Base-by-base conservation (phyloP, 352 stramenopile species). In the Phytophthora quininea region DNA sequence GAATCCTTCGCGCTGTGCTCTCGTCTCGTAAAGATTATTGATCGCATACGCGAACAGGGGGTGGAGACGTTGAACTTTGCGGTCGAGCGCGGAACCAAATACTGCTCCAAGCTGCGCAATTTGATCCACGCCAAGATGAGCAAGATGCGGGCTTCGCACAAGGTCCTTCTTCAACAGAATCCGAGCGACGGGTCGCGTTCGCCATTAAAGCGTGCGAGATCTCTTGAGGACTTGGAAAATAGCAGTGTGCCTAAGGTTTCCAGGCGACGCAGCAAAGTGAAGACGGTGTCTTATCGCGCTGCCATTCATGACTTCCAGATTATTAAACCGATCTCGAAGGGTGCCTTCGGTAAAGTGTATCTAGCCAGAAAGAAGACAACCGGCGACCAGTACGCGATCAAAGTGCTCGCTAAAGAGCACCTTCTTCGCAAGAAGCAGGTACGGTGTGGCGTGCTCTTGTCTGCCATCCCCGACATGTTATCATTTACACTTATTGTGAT, bases 311-410 rank as follows among this genome's bases (percentile, higher is more conserved):
- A 97, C 71, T 97, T 97, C 46, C 76, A 95, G 40, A 95, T 97
- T 45, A 68, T 97, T 33, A 97, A 97, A 35, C 84, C 88, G 1
- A 97, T 97, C 46, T 95, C 87, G 1, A 96, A 95, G 69, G 91
- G 91, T 2, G 91, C 91, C 1, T 97, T 96, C 43, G 91, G 91
- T 3, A 91, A 93, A 56, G 91, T 97, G 12, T 97, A 96, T 54
- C 66, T 97, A 19, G 88, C 90, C 4, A 55, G 77, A 24, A 96
- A 96, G 67, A 95, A 93, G 54, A 93, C 82, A 1, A 97, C 89
- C 1, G 91, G 91, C 1, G 89, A 97, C 48, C 83, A 95, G 30
- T 97, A 96, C 67, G 91, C 91, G 3, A 95, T 97, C 60, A 97
- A 97, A 70, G 90, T 97, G 53, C 78, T 97, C 24, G 84, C 82